A percentile compares a stretch with the other conserved stretches of the same genome.
Conservation (phyloP, 495 filamentous ascomycete species). For the Poronia punctata region DNA sequence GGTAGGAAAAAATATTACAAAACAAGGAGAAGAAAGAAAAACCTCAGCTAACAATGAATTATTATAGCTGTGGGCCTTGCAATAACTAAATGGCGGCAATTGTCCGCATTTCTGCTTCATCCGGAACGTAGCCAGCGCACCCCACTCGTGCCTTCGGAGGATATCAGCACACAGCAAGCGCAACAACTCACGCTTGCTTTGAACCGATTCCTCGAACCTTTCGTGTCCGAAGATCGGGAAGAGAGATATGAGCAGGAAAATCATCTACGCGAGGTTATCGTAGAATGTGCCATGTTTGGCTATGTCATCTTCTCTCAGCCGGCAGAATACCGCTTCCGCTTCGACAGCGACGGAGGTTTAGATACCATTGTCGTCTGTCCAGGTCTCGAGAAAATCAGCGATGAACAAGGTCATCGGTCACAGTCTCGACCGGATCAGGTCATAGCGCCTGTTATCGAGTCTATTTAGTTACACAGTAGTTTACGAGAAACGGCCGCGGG, state of each 20-base stretch:
- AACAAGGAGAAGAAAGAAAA: neutral
- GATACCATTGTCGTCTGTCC: slow-evolving; percentile 22
- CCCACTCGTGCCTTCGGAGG: slow-evolving; percentile 19
- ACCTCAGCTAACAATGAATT: neutral
- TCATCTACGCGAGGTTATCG: slow-evolving; percentile 26
- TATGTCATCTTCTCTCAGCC: slow-evolving; percentile 31
- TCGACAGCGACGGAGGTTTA: slow-evolving; percentile 2
- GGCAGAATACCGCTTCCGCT: slow-evolving; percentile 22
- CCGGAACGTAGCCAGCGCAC: slow-evolving; percentile 26
- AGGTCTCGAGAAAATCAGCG: slow-evolving; percentile 22
- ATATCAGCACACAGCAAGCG: slow-evolving; percentile 22
- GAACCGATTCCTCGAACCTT: slow-evolving; percentile 25
- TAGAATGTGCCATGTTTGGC: slow-evolving; percentile 26
- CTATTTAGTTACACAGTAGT: neutral
- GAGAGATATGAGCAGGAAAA: slow-evolving; percentile 27
- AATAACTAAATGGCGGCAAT: slow-evolving; percentile 27
- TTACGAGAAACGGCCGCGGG: too few species aligned
- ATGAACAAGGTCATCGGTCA: slow-evolving; percentile 20
- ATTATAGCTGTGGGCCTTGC: slow-evolving; percentile 22
- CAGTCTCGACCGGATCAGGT: slow-evolving; percentile 12
- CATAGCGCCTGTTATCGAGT: slow-evolving; percentile 14
- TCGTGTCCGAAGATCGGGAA: slow-evolving; percentile 19
- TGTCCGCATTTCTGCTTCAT: slow-evolving; percentile 32
- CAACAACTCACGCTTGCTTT: slow-evolving; percentile 20
- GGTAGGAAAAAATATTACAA: slow-evolving; percentile 6